phyloP scores from a whole-genome alignment of 225 moss, liverwort and hornwort genomes.

The Pleurozium schreberi region DNA sequence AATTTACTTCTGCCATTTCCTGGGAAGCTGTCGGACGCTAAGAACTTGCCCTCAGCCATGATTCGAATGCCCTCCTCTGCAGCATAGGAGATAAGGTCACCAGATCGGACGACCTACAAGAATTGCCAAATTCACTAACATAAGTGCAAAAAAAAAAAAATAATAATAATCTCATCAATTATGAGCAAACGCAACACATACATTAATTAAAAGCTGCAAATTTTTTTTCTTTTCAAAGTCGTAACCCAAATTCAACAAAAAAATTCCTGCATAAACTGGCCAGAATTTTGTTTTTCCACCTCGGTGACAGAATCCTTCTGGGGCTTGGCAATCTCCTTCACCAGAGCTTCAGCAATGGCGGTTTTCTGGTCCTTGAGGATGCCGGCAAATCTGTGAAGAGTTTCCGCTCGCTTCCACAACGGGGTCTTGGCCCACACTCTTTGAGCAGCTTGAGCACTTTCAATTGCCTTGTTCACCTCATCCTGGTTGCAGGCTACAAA shows the following conservation, averaged over 20 bases:
- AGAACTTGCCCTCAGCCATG: slow-evolving; percentile 56
- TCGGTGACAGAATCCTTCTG: slow-evolving; percentile 63
- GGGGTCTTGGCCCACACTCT: slow-evolving; percentile 79
- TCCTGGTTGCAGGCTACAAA: slow-evolving; percentile 76
- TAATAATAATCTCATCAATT: background rate
- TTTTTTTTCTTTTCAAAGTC: background rate
- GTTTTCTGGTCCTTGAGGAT: slow-evolving; percentile 79
- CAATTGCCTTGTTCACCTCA: slow-evolving; percentile 78
- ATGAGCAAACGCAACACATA: background rate
- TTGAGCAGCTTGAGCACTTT: slow-evolving; percentile 63
- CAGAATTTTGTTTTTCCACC: background rate
- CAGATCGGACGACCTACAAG: slow-evolving; percentile 66
- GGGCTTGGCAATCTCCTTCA: slow-evolving; percentile 70
- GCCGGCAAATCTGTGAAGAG: slow-evolving; percentile 71
- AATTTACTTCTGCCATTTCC: slow-evolving; percentile 79
- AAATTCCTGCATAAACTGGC: background rate
- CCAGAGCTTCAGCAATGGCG: slow-evolving; percentile 63
- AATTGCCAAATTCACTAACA: background rate
- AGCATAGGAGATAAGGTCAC: slow-evolving; percentile 64
- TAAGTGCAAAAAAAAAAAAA: background rate
- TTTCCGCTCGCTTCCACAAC: slow-evolving; percentile 79
- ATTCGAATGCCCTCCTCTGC: slow-evolving; percentile 79
- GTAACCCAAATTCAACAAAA: no score
- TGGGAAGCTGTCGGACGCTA: slow-evolving; percentile 73
- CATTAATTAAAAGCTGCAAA: no score